A percentile compares a stretch with the other conserved stretches of the same genome.
Evolutionary conservation across 164 flowering plant genomes (phyloP).

Genomic region (Chimonanthus salicifolius): DNA sequence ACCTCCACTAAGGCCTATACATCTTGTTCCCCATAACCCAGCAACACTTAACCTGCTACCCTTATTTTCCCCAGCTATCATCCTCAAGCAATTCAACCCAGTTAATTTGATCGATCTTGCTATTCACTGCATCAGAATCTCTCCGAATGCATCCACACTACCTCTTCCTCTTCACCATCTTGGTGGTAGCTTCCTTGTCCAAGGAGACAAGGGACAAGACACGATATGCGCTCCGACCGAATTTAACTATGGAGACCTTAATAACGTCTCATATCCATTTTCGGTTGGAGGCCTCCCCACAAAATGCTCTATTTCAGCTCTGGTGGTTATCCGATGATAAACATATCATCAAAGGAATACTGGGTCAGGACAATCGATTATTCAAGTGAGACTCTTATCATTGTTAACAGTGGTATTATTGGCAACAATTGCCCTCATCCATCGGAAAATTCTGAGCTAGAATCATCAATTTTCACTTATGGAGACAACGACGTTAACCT

Average conservation of each 20-base stretch:
- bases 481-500: background rate
- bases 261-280: too few relatives aligned
- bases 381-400: constrained; percentile 3
- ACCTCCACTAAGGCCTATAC: too few relatives aligned
- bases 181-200: too few relatives aligned
- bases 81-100: too few relatives aligned
- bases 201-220: too few relatives aligned
- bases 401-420: background rate
- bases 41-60: too few relatives aligned
- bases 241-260: constrained; percentile 35
- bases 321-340: background rate
- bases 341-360: background rate
- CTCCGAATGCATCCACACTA: background rate
- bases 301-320: constrained; percentile 32
- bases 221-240: background rate
- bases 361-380: too few relatives aligned
- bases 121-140: too few relatives aligned
- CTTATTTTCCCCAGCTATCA: too few relatives aligned
- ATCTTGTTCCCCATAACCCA: too few relatives aligned
- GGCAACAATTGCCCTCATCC: background rate
- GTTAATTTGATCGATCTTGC: too few relatives aligned
- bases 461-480: background rate
- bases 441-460: background rate
- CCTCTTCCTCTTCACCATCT: background rate
- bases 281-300: constrained; percentile 38